Evolutionary conservation across 2,329 filamentous ascomycete genomes (phyloP).

Genomic region (Aspergillus nomiae): DNA sequence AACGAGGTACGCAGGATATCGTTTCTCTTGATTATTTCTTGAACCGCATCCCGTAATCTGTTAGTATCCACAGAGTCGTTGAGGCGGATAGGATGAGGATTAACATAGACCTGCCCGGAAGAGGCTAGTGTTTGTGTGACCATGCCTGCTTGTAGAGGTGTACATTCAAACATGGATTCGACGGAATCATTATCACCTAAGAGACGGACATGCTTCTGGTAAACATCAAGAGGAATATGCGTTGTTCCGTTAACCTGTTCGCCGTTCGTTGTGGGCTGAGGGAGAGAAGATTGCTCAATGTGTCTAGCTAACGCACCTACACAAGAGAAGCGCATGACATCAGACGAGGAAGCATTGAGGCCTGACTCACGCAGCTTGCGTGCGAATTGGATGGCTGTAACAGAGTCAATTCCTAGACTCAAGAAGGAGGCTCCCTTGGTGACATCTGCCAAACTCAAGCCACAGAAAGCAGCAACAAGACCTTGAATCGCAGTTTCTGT

Average conservation of each 20-base stretch:
- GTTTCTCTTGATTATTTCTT: slow-evolving; percentile 50
- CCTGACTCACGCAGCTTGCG: slow-evolving; percentile 30
- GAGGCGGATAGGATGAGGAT: slow-evolving; percentile 66
- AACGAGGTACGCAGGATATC: slow-evolving; percentile 68
- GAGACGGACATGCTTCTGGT: slow-evolving; percentile 19
- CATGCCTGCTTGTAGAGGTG: slow-evolving; percentile 81
- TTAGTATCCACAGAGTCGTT: slow-evolving; percentile 44
- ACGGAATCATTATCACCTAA: slow-evolving; percentile 24
- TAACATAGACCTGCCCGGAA: slow-evolving; percentile 67
- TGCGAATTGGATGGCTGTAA: slow-evolving; percentile 37
- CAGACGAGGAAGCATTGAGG: slow-evolving; percentile 34
- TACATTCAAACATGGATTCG: slow-evolving; percentile 55
- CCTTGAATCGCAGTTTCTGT: slow-evolving; percentile 27
- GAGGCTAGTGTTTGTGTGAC: slow-evolving; percentile 67
- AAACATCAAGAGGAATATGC: slow-evolving; percentile 9
- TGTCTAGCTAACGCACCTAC: slow-evolving; percentile 28
- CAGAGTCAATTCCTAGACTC: slow-evolving; percentile 35
- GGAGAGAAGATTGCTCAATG: slow-evolving; percentile 15
- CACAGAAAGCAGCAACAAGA: slow-evolving; percentile 26
- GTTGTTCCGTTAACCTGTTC: neutral
- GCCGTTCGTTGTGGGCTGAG: slow-evolving; percentile 10
- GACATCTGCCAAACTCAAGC: slow-evolving; percentile 24
- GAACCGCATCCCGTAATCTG: slow-evolving; percentile 60
- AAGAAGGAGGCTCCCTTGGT: slow-evolving; percentile 35
- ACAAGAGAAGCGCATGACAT: slow-evolving; percentile 37